A percentile compares a stretch with the other conserved stretches of the same genome.
Conservation (phyloP, 108 stramenopile species). For the Parmales sp. region DNA sequence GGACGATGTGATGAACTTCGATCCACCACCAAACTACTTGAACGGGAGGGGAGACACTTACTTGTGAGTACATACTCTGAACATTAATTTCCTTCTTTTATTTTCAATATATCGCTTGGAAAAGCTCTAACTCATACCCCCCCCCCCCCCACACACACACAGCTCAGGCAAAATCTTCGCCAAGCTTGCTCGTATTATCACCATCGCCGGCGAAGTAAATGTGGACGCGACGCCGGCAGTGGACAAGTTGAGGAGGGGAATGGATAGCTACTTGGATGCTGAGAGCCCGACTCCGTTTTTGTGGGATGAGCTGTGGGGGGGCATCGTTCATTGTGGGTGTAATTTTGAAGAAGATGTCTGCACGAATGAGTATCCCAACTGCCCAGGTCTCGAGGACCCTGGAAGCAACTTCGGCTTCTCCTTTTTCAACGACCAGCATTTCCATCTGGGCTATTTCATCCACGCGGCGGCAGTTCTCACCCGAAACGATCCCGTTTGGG, state of each 20-base stretch:
- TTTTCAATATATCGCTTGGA: no score
- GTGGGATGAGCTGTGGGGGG: constrained; percentile 80
- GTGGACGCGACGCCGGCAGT: constrained; percentile 9
- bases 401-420: constrained; percentile 82
- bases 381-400: constrained; percentile 66
- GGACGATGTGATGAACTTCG: constrained; percentile 27
- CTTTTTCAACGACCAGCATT: constrained; percentile 91
- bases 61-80: no score
- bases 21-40: constrained; percentile 57
- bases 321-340: constrained; percentile 82
- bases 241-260: constrained; percentile 20
- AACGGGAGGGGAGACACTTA: constrained; percentile 89
- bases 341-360: constrained; percentile 52
- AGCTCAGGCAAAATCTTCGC: constrained; percentile 86
- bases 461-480: constrained; percentile 80
- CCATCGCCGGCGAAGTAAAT: constrained; percentile 62
- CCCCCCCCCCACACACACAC: no score
- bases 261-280: no score
- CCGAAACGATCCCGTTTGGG: constrained; percentile 74
- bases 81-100: no score
- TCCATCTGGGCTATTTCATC: constrained; percentile 84
- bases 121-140: no score
- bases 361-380: constrained; percentile 61
- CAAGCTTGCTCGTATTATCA: constrained; percentile 73
- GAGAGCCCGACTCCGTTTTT: constrained; percentile 68